A percentile compares a stretch with the other conserved stretches of the same genome.
phyloP scores from a whole-genome alignment of 2,329 filamentous ascomycete species.

The Rutstroemia sp. region DNA sequence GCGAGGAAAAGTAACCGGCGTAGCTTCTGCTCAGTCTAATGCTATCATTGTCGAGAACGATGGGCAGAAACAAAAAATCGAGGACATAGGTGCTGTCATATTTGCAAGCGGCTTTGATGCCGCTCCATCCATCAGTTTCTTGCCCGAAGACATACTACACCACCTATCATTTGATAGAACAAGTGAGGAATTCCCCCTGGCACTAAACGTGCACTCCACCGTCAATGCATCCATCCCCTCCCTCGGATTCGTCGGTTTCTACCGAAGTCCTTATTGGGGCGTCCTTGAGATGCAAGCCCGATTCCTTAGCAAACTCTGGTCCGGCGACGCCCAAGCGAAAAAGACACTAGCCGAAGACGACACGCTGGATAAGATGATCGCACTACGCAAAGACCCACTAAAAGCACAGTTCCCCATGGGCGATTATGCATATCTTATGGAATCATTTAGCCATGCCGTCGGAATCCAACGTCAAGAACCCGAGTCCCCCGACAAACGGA shows the following conservation, averaged over 20 bases:
- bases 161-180: slow-evolving; percentile 49
- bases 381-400: slow-evolving; percentile 27
- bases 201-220: slow-evolving; percentile 61
- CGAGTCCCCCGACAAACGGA: slow-evolving; percentile 30
- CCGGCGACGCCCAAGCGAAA: slow-evolving; percentile 16
- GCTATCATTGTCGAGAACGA: slow-evolving; percentile 28
- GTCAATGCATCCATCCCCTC: slow-evolving; percentile 52
- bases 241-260: slow-evolving; percentile 76
- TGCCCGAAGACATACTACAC: slow-evolving; percentile 48
- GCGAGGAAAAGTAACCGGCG: slow-evolving; percentile 17
- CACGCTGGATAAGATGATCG: slow-evolving; percentile 22
- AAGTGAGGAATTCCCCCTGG: slow-evolving; percentile 44
- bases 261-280: slow-evolving; percentile 78
- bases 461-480: slow-evolving; percentile 37
- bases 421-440: slow-evolving; percentile 71
- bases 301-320: slow-evolving; percentile 57
- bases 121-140: slow-evolving; percentile 54
- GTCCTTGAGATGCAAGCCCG: slow-evolving; percentile 82
- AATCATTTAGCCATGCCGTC: slow-evolving; percentile 57
- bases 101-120: slow-evolving; percentile 71
- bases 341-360: slow-evolving; percentile 22
- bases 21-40: not conserved
- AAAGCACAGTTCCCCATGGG: slow-evolving; percentile 73
- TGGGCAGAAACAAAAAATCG: slow-evolving; percentile 30
- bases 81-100: slow-evolving; percentile 58